These are phyloP conservation scores for Blastobotrys peoriensis DNA, from an alignment of 805 yeast genomes.

Conservation along the genomic window DNA sequence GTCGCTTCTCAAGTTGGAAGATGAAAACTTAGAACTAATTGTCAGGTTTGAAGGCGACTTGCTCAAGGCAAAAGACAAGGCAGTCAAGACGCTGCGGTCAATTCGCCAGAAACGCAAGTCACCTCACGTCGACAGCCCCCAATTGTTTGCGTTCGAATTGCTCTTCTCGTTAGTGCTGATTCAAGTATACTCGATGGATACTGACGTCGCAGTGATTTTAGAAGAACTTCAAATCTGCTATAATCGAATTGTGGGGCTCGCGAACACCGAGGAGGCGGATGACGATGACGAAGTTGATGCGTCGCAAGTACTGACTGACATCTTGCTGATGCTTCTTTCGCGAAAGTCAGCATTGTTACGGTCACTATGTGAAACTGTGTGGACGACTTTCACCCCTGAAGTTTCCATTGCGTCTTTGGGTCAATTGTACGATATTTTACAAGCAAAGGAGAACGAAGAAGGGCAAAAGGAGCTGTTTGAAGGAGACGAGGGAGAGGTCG, in stretches of 20 bases:
- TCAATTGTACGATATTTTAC: constrained; percentile 48
- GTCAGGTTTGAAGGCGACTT: constrained; percentile 56
- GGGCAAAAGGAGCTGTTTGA: constrained; percentile 77
- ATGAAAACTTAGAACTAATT: constrained; percentile 23
- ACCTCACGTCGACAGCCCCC: constrained; percentile 34
- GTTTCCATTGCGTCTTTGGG: constrained; percentile 42
- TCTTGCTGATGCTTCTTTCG: constrained; percentile 50
- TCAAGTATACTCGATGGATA: constrained; percentile 65
- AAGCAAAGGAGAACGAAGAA: constrained; percentile 68
- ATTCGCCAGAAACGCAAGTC: constrained; percentile 35
- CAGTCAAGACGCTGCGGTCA: constrained; percentile 43
- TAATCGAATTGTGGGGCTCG: constrained; percentile 36
- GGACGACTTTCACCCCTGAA: constrained; percentile 50
- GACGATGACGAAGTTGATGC: constrained; percentile 36
- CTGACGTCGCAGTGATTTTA: constrained; percentile 69
- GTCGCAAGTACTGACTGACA: constrained; percentile 50
- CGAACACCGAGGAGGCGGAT: constrained; percentile 33
- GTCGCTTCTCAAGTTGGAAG: constrained; percentile 17
- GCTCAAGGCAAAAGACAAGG: constrained; percentile 40
- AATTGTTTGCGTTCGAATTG: constrained; percentile 63
- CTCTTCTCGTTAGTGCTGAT: constrained; percentile 69
- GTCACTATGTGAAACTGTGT: constrained; percentile 48
- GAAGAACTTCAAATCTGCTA: constrained; percentile 66
- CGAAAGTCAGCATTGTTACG: constrained; percentile 54
- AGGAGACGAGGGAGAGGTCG: constrained; percentile 46